Evolutionary conservation across 805 yeast species (phyloP), one percentile per base, ranked within the genome.

Genomic region (Naumovozyma castellii): DNA sequence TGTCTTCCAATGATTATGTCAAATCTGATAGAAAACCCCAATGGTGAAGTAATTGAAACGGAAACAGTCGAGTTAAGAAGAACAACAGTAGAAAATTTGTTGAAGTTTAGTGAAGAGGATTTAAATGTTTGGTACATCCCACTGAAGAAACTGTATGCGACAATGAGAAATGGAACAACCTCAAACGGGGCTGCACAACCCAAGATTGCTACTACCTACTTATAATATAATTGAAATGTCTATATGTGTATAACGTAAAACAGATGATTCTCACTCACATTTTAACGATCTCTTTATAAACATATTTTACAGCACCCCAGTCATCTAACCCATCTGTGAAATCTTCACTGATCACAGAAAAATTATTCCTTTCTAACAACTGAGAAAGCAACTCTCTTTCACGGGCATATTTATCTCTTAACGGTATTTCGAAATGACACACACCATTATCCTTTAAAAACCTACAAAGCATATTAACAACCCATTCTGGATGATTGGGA

Each of bases 311-410:
- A 22, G 68, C 69, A 0, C 97, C 97, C 67, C 86, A 88, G 56
- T 88, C 97, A 54, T 90, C 98, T 40, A 62, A 64, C 0, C 96
- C 97, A 3, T 68, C 61, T 43, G 83, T 86, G 3, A 58, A 51
- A 9, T 62, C 69, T 32, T 65, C 62, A 4, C 60, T 59, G 0
- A 53, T 45, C 49, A 70, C 38, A 1, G 54, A 55, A 1, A 50
- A 35, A 1, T 53, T 41, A 10, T 48, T 43, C 2, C 68, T 64
- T 1, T 50, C 51, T 32, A 90, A 50, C 9, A 81, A 55, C 0
- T 41, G 40, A 82, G 88, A 84, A 16, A 92, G 61, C 9, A 51
- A 34, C 3, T 64, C 68, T 46, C 97, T 64, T 40, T 84, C 90
- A 3, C 64, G 61, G 36, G 80, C 84, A 53, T 74, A 90, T 40